Base-by-base conservation (phyloP, 75 land plant species). In the Adiantum capillusveneris region DNA sequence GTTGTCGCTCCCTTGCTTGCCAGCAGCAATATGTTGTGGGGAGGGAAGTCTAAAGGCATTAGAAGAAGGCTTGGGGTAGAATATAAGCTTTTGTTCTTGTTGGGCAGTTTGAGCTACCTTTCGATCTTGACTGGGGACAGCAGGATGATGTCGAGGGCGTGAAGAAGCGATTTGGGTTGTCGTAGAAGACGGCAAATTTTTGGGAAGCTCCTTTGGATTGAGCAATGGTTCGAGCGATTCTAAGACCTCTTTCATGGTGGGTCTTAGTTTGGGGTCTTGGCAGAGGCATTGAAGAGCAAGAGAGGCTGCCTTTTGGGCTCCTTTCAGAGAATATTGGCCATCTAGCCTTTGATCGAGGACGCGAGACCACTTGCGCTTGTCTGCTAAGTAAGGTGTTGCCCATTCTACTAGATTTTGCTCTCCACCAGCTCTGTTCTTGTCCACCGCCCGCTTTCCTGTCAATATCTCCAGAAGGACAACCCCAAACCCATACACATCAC, bases 401-500 rank as follows among this genome's bases (percentile, higher is more conserved):
- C 83, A 80, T 18, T 80, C 80, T 37, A 76, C 79, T 50, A 80
- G 64, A 51, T 67, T 71, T 27, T 71, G 72, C 58, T 80, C 75
- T 24, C 68, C 41, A 29, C 55, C 62, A 19, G 65, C 37, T 45
- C 58, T 68, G 21, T 27, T 48, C 53, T 58, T 56, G 44, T 81
- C 80, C 9, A 77, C 36, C 11, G 81, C 79, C 0, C 67, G 59
- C 6, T 75, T 37, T 2, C 79, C 83, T 7, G 79, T 63, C 25
- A 76, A 29, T 34, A 80, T 37, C 64, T 80, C 83, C 52, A 80
- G 27, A 39, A 80, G 37, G 2, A 80, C 80, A n/a, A 80, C 79
- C 16, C 82, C 82, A 53, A 75, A 80, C 44, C 79, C 65, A 48
- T 75, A 80, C 6, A 76, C 80, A 69, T 80, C 83, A 17, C 81